Evolutionary conservation across 306 rosid genomes (phyloP), one percentile per base, ranked within the genome.

Genomic region (Leucaena leucocephala): DNA sequence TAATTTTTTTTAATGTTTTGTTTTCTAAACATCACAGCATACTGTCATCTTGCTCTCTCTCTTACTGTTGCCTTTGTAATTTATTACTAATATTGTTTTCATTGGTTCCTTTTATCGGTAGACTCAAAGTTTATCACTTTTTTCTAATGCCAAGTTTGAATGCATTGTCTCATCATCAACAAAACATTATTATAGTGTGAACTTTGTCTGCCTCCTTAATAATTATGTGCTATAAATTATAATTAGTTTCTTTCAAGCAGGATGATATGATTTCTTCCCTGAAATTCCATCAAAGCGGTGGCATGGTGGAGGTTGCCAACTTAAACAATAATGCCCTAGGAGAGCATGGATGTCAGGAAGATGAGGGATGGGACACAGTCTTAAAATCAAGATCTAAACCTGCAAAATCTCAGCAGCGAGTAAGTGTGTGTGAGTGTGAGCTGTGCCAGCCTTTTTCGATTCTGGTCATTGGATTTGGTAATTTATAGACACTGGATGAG

Each of bases 211-310:
- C 54, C 8, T 40, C 77, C 40, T 19, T 38, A 12, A 38, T 73
- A 73, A 10, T 5, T 52, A 2, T 54, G 2, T 55, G 35, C 69
- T 35, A 13, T 64, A 81, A 50, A 49, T 74, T 59, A 46, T 72
- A 34, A 2, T 39, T 54, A 1, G 57, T 83, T 38, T 38, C 42
- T 69, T 70, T 77, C 42, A 44, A 59, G 43, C 65, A 76, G 80
- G 80, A 35, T 68, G 33, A 70, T 67, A 70, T 43, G 21, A 14
- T 73, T 52, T 27, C 39, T 75, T 81, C 68, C 84, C 85, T 88
- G 97, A 91, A 83, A 75, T 90, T 88, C 79, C 87, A 79, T 72
- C 86, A 86, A 52, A 81, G 76, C 80, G 80, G 79, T 83, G 85
- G 82, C 83, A 69, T 73, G 85, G 80, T 65, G 50, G 81, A 83